Base-by-base conservation (phyloP, 2,329 filamentous ascomycete genomes). In the Plenodomus lindquistii region DNA sequence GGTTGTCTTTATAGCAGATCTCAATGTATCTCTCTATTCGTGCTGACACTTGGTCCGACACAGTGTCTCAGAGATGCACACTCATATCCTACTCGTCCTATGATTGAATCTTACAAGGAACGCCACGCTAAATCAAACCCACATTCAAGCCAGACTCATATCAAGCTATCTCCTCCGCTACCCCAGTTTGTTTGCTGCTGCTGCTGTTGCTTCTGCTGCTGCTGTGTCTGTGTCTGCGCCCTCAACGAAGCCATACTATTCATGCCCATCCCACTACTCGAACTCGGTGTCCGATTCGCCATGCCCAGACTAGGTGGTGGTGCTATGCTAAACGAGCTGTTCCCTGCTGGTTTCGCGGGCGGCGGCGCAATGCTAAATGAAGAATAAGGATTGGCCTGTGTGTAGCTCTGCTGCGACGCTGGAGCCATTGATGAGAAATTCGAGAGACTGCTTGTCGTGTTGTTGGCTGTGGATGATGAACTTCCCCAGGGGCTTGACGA, bases 351-450 rank as follows among this genome's bases (percentile, higher is more conserved):
- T 31, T 59, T 65, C 15, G 24, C 17, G 2, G 71, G 68, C 5
- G 73, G 70, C n/a, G 72, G 72, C n/a, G 70, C 65, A 35, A 74
- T 73, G 31, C 64, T 65, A 40, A 73, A 72, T 1, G 64, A 55
- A 13, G 71, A 68, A 29, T 69, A 73, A 4, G 67, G 65, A 41
- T 57, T 65, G 16, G 56, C 59, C 20, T 67, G 55, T 18, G 48
- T 37, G 22, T 57, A 55, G 15, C 54, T 22, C 16, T 62, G 61
- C 17, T 58, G 45, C 4, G 55, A 57, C 16, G 51, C 80, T 66
- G 15, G 79, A 72, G 81, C 81, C 82, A 70, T 83, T 77, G 47
- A 83, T 78, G 46, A 83, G 51, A 71, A 73, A 15, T 77, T 75
- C 0, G 77, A 71, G 5, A 65, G 51, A 4, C 51, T 49, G 42